Evolutionary conservation across 176 grass and related monocot species (phyloP), one percentile per base, ranked within the genome.

Genomic region (Puccinellia tenuiflora): DNA sequence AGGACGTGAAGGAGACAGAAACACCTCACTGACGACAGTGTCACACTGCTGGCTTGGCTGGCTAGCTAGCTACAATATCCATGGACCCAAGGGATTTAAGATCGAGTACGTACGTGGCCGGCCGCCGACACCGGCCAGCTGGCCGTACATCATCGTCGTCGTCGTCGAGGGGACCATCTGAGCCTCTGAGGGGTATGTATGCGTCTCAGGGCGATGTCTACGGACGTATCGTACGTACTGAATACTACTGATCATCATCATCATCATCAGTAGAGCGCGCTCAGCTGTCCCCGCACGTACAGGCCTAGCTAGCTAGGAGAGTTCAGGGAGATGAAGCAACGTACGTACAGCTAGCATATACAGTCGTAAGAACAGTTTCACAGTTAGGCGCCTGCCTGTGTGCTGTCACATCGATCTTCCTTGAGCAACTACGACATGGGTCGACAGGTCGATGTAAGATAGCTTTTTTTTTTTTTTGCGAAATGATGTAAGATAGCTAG

Each of bases 321-420:
- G 67, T 84, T 66, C 75, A 35, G 66, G 31, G 81, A 79, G 45
- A 46, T 9, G 43, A 88, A 79, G 86, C 62, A 71, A 77, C 70
- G 20, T 29, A 77, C 70, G 20, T 29, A 28, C 60, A 30, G 25
- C 69, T 73, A 73, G 69, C 69, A 18, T 15, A 48, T 2, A 73
- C 42, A 73, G 69, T 73, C 24, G 24, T 48, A 4, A 29, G 15
- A 73, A 73, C 15, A 73, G 69, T 48, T 29, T 48, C 14, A 17
- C 42, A 29, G 15, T 18, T 47, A 48, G 69, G n/a, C n/a, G n/a
- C n/a, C n/a, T n/a, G n/a, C 25, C 24, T 9, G 69, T 18, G 28
- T 7, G 22, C 50, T 26, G 79, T 77, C 72, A 75, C 61, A 54
- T n/a, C n/a, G n/a, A n/a, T 31, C 81, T 64, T 31, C 47, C 52